Evolutionary conservation across 164 flowering plant genomes (phyloP), one percentile per base, ranked within the genome.

Genomic region (Stephania japonica): DNA sequence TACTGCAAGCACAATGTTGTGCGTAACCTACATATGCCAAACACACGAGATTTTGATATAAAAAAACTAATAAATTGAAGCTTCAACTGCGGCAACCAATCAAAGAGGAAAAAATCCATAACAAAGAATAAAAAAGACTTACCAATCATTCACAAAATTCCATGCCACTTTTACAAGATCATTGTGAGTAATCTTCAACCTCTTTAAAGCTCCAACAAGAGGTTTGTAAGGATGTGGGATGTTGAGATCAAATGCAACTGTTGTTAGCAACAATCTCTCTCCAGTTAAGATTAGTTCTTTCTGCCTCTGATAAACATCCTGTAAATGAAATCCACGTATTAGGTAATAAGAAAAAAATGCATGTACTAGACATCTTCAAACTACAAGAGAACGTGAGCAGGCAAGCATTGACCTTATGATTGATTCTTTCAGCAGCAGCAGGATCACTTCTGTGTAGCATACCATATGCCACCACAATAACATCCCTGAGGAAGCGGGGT

Each of bases 111-210:
- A 42, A 32, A 44, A 42, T 25, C 19, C 53, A 42, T 6, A 43
- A 75, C 42, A 12, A 67, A 79, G 41, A 67, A 24, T 70, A 69
- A 42, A 38, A 65, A 53, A 67, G 24, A 1, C 64, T 73, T 80
- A 90, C 92, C 90, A 82, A 75, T 89, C 90, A 84, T 89, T 87
- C 70, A 89, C 86, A 77, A 87, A 87, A 75, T 84, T 89, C 92
- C 91, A 86, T 24, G 92, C 95, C 44, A 82, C 88, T 79, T 84
- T 81, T 26, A 78, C 84, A 70, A 90, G 72, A 23, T 78, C 82
- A 42, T 79, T 77, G 8, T 81, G 67, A 24, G 83, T 27, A 68
- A 87, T 73, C 43, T 80, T 68, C 72, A 90, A 71, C 76, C 62
- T 85, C 78, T 85, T 90, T 38, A 86, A 25, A 67, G 89, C 91